Conservation (phyloP, 805 yeast species). For the Suhomyces kilbournensis region DNA sequence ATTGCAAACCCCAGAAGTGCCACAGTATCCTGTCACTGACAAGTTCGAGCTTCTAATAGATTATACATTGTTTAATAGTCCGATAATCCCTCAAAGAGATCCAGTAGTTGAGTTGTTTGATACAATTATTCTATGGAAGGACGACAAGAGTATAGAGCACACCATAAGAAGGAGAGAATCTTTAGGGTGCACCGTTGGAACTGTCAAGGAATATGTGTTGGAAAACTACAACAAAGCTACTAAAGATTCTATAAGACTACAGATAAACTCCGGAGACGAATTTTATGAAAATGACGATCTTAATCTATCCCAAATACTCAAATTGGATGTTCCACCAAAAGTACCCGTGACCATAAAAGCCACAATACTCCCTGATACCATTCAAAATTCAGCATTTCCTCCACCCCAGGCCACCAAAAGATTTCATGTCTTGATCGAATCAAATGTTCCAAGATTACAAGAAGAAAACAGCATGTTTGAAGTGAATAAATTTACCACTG, state of each 20-base stretch:
- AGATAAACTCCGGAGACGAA: background rate
- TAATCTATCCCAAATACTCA: slow-evolving; percentile 12
- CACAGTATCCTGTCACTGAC: slow-evolving; percentile 5
- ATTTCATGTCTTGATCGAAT: slow-evolving; percentile 16
- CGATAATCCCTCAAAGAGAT: slow-evolving; percentile 19
- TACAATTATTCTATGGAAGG: slow-evolving; percentile 15
- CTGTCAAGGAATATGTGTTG: slow-evolving; percentile 17
- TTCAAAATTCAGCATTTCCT: background rate
- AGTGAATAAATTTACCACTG: slow-evolving; percentile 15
- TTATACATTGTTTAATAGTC: slow-evolving; percentile 18
- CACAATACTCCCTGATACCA: background rate
- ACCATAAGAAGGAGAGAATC: slow-evolving; percentile 14
- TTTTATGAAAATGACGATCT: slow-evolving; percentile 5
- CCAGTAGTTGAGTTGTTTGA: slow-evolving; percentile 26
- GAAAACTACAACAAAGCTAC: slow-evolving; percentile 1
- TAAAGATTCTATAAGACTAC: background rate
- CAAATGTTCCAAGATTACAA: slow-evolving; percentile 15
- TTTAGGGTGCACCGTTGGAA: slow-evolving; percentile 17
- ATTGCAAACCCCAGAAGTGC: slow-evolving; percentile 6
- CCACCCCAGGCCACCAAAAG: slow-evolving; percentile 1
- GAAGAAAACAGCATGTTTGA: slow-evolving; percentile 20
- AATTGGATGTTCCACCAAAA: slow-evolving; percentile 29
- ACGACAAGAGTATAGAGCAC: background rate
- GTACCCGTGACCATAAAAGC: background rate
- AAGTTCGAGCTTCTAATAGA: slow-evolving; percentile 20